Evolutionary conservation across 2,329 filamentous ascomycete genomes (phyloP).

Genomic region (Alternaria gansuensis): DNA sequence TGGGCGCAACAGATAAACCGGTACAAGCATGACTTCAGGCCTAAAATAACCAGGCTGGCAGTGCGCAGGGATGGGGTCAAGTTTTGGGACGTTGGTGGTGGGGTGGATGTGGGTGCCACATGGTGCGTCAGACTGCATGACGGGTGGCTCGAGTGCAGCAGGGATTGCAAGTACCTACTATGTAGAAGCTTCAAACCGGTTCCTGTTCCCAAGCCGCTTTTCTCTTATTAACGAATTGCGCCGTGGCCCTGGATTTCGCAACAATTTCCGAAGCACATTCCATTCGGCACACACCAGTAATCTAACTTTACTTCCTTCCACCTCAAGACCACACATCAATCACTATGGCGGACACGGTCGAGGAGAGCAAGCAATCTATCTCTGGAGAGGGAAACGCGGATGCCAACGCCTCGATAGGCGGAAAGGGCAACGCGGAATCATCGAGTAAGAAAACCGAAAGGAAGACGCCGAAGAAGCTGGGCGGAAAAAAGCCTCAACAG

Average conservation of each 20-base stretch:
- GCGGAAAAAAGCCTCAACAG: conserved; percentile 56
- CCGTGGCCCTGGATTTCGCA: conserved; percentile 32
- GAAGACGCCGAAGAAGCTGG: conserved; percentile 61
- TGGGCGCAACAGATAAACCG: conserved; percentile 1
- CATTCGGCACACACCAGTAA: conserved; percentile 23
- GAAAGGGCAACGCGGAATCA: conserved; percentile 50
- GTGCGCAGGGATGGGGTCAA: conserved; percentile 43
- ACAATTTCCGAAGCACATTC: conserved; percentile 28
- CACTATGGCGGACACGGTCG: conserved; percentile 52
- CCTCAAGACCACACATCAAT: conserved; percentile 23
- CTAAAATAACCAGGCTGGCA: conserved; percentile 4
- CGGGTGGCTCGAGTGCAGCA: conserved; percentile 48
- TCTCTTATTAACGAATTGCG: conserved; percentile 48
- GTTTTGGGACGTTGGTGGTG: conserved; percentile 43
- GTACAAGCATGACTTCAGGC: conserved; percentile 2
- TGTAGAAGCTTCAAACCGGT: conserved; percentile 51
- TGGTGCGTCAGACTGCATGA: conserved; percentile 52
- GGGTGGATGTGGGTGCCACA: conserved; percentile 41
- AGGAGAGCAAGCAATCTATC: conserved; percentile 51
- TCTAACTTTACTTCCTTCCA: conserved; percentile 13
- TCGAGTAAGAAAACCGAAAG: conserved; percentile 58
- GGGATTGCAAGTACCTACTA: conserved; percentile 45
- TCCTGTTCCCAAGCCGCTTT: conserved; percentile 40
- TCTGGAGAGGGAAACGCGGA: conserved; percentile 51
- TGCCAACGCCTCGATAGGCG: conserved; percentile 49